Evolutionary conservation across 139 green algal genomes (phyloP).

Genomic region (Trebouxia sp.): DNA sequence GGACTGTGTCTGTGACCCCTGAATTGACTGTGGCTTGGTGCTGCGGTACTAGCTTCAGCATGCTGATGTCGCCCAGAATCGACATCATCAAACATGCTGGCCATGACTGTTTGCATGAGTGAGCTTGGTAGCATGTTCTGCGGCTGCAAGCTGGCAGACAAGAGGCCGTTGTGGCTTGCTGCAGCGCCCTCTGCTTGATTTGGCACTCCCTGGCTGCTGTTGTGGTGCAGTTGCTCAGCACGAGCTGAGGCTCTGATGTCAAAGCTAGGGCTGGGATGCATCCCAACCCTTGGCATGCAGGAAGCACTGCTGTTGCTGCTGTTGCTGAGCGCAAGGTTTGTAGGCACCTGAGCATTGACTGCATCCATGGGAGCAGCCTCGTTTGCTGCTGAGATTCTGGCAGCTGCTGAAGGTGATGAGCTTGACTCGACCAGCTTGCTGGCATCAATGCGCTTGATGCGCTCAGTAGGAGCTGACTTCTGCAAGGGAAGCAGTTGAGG

Average conservation of each 20-base stretch:
- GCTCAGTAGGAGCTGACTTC: neutral
- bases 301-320: constrained; percentile 21
- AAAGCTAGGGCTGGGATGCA: neutral
- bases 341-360: neutral
- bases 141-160: neutral
- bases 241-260: constrained; percentile 12
- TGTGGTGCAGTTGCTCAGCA: neutral
- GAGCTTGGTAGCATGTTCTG: neutral
- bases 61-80: neutral
- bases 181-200: neutral
- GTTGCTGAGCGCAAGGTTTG: neutral
- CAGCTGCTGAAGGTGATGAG: neutral
- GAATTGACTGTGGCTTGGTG: neutral
- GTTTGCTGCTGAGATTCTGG: neutral
- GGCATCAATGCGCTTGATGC: neutral
- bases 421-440: neutral
- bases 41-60: neutral
- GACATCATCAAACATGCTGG: neutral
- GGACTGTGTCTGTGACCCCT: neutral
- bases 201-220: neutral
- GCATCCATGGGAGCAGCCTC: neutral
- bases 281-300: neutral
- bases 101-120: neutral
- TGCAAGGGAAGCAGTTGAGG: neutral
- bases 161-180: neutral